These are phyloP conservation scores for Aspergillus alliaceus DNA, from an alignment of 2,329 filamentous ascomycete species.

Conservation along the genomic window DNA sequence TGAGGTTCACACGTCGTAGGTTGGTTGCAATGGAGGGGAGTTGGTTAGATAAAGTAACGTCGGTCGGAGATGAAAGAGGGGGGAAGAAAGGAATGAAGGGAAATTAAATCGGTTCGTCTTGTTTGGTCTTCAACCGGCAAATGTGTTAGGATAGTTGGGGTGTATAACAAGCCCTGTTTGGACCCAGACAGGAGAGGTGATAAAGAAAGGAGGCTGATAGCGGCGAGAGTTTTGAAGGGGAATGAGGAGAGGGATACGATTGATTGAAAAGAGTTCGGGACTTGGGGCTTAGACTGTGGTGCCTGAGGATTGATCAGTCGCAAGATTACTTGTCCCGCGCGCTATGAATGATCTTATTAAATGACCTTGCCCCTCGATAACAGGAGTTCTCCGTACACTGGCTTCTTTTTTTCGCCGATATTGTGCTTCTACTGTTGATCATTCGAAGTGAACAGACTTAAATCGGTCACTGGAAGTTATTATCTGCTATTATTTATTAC, in stretches of 20 bases:
- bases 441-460: too few relatives aligned
- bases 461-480: too few relatives aligned
- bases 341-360: background rate
- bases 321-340: conserved; percentile 7
- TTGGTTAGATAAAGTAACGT: background rate
- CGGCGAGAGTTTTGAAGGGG: background rate
- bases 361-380: background rate
- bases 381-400: background rate
- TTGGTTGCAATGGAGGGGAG: background rate
- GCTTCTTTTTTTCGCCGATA: background rate
- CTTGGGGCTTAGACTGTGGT: conserved; percentile 6
- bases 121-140: background rate
- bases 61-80: background rate
- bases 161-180: background rate
- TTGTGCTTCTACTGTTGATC: background rate
- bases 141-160: background rate
- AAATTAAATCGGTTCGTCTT: background rate
- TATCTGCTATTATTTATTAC: too few relatives aligned
- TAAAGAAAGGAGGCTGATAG: background rate
- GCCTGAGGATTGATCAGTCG: conserved; percentile 6
- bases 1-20: background rate
- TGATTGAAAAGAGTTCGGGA: background rate
- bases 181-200: background rate
- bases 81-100: background rate
- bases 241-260: background rate